A percentile compares a stretch with the other conserved stretches of the same genome.
These are phyloP conservation scores for Exophiala sideris DNA, from an alignment of 2,329 filamentous ascomycete genomes.

Conservation along the genomic window DNA sequence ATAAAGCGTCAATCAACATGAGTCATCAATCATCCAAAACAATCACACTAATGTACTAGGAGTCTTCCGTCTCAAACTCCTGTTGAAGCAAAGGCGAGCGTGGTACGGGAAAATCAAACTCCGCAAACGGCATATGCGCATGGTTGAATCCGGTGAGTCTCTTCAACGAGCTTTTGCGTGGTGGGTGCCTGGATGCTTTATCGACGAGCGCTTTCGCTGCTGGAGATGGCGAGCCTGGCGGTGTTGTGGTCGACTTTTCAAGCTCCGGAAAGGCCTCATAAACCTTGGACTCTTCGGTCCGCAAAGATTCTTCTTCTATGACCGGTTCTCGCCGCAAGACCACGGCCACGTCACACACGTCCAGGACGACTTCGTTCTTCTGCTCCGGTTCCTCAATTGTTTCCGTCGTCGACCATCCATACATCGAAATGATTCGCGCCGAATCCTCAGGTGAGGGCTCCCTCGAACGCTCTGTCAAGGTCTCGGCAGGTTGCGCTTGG, in stretches of 20 bases:
- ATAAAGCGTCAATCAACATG: too few species aligned
- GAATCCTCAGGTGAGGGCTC: too few species aligned
- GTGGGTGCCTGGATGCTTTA: background rate
- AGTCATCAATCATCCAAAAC: too few species aligned
- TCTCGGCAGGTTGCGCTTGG: too few species aligned
- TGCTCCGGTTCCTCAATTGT: too few species aligned
- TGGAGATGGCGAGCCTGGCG: background rate
- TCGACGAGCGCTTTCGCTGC: background rate
- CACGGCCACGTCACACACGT: too few species aligned
- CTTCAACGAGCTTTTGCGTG: slow-evolving; percentile 13
- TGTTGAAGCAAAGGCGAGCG: background rate
- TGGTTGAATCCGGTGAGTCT: background rate
- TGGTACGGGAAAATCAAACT: slow-evolving; percentile 3
- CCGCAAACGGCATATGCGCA: background rate
- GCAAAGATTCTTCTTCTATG: background rate
- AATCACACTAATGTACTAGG: background rate
- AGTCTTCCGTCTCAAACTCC: background rate
- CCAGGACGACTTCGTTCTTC: too few species aligned
- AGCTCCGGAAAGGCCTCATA: background rate
- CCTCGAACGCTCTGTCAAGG: too few species aligned
- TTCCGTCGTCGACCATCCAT: too few species aligned
- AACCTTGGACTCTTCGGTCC: background rate
- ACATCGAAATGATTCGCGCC: too few species aligned
- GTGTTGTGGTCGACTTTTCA: background rate
- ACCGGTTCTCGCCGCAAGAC: background rate